Evolutionary conservation across 768 basidiomycete species (phyloP).

Genomic region (Cytidiella melzeri): DNA sequence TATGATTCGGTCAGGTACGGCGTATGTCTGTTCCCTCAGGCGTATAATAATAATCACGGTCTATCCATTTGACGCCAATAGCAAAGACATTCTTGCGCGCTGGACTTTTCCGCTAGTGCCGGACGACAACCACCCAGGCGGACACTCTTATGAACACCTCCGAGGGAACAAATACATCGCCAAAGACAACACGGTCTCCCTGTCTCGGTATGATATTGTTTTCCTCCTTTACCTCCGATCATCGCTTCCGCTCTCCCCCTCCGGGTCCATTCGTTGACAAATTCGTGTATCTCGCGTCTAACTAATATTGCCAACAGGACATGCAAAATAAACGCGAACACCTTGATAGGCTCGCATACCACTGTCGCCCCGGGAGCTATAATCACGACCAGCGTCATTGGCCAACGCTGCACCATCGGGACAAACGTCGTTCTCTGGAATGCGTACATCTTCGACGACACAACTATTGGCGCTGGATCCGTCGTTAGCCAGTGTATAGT

Average conservation of each 20-base stretch:
- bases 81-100: slow-evolving; percentile 88
- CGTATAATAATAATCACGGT: not conserved
- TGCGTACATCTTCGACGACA: slow-evolving; percentile 82
- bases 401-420: slow-evolving; percentile 69
- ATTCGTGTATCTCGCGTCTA: not conserved
- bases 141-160: slow-evolving; percentile 77
- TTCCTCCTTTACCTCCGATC: not conserved
- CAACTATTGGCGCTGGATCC: slow-evolving; percentile 62
- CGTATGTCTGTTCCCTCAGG: too few relatives aligned
- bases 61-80: slow-evolving; percentile 24
- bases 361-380: slow-evolving; percentile 61
- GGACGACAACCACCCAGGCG: slow-evolving; percentile 85
- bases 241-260: too few relatives aligned
- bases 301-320: too few relatives aligned
- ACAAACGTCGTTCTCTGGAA: slow-evolving; percentile 59
- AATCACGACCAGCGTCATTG: slow-evolving; percentile 72
- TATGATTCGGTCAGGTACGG: slow-evolving; percentile 83
- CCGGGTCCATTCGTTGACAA: not conserved
- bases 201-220: slow-evolving; percentile 84
- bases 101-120: slow-evolving; percentile 97
- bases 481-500: slow-evolving; percentile 76
- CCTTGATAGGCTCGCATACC: slow-evolving; percentile 78
- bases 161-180: slow-evolving; percentile 88
- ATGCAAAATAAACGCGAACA: slow-evolving; percentile 73
- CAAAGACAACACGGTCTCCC: slow-evolving; percentile 64